These are phyloP conservation scores for Triticum turgidum DNA, from an alignment of 176 grass and related monocot genomes.

Conservation along the genomic window DNA sequence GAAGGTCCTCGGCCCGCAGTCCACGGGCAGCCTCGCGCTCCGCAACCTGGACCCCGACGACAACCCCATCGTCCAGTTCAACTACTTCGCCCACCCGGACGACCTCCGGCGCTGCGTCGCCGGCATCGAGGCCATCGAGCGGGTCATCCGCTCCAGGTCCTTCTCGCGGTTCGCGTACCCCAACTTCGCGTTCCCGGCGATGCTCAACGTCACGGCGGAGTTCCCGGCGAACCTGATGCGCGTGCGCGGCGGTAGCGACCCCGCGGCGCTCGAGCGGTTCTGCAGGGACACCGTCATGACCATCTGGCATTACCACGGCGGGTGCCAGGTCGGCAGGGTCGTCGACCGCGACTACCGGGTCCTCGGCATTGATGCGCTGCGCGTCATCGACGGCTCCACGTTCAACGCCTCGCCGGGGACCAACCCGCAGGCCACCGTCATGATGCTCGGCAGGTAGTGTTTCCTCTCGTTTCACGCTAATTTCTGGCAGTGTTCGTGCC, in stretches of 20 bases:
- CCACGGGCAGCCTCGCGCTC: slow-evolving; percentile 49
- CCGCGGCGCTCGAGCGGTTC: slow-evolving; percentile 62
- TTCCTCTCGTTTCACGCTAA: neutral
- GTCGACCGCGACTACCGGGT: slow-evolving; percentile 75
- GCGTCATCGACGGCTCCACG: slow-evolving; percentile 82
- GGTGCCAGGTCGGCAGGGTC: slow-evolving; percentile 70
- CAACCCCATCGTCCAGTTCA: slow-evolving; percentile 69
- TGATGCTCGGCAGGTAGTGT: slow-evolving; percentile 86
- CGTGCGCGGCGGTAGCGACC: slow-evolving; percentile 44
- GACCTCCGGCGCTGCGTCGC: slow-evolving; percentile 69
- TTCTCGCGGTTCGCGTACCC: slow-evolving; percentile 65
- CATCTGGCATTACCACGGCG: slow-evolving; percentile 94
- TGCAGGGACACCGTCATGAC: slow-evolving; percentile 88
- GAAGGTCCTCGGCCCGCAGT: slow-evolving; percentile 73
- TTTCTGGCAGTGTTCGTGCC: neutral
- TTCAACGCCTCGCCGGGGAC: slow-evolving; percentile 81
- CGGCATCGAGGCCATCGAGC: slow-evolving; percentile 54
- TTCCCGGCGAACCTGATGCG: slow-evolving; percentile 60
- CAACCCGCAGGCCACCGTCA: slow-evolving; percentile 87
- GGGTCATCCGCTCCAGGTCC: slow-evolving; percentile 53
- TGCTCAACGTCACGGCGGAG: slow-evolving; percentile 52
- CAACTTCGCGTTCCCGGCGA: slow-evolving; percentile 41
- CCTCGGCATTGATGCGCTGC: slow-evolving; percentile 52
- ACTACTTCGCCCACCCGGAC: slow-evolving; percentile 72
- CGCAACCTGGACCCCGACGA: slow-evolving; percentile 59